phyloP scores from a whole-genome alignment of 495 filamentous ascomycete genomes.

The Aspergillus ellipticus region DNA sequence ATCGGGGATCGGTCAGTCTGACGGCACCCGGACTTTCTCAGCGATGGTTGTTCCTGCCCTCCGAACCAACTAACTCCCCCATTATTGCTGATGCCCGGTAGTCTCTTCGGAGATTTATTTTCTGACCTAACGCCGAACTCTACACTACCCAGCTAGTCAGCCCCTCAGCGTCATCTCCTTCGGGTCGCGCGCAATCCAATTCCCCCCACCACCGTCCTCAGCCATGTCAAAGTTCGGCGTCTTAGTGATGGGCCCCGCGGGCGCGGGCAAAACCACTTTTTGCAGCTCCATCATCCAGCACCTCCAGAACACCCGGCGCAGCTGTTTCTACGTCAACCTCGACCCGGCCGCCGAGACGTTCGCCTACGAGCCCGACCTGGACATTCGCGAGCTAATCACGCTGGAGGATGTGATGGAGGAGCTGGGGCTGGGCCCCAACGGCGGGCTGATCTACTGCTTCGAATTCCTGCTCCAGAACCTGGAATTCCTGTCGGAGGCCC shows the following conservation, averaged over 20 bases:
- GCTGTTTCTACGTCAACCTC: conserved; percentile 95
- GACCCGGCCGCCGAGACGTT: conserved; percentile 95
- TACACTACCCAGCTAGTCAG: too few relatives aligned
- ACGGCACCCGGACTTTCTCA: not conserved
- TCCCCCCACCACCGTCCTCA: not conserved
- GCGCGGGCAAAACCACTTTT: conserved; percentile 92
- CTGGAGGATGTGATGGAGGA: conserved; percentile 99
- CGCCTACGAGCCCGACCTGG: conserved; percentile 85
- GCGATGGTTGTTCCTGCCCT: not conserved
- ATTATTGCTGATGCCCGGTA: too few relatives aligned
- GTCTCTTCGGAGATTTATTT: too few relatives aligned
- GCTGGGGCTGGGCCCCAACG: conserved; percentile 88
- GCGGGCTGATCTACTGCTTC: conserved; percentile 96
- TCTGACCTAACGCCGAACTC: too few relatives aligned
- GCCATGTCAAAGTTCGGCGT: conserved; percentile 92
- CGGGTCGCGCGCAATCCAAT: not conserved
- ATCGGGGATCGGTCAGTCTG: not conserved
- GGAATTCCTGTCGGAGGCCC: conserved; percentile 83
- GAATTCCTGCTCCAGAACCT: conserved; percentile 92
- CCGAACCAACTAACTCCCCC: too few relatives aligned
- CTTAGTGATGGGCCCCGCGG: conserved; percentile 91
- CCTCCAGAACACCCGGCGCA: conserved; percentile 80
- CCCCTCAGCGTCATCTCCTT: not conserved
- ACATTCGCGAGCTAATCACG: conserved; percentile 94
- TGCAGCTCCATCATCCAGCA: conserved; percentile 91